Percentiles rank a stretch among this genome's conserved stretches.
Evolutionary conservation across 805 yeast species (phyloP).

Genomic region (Priceomyces castillae): DNA sequence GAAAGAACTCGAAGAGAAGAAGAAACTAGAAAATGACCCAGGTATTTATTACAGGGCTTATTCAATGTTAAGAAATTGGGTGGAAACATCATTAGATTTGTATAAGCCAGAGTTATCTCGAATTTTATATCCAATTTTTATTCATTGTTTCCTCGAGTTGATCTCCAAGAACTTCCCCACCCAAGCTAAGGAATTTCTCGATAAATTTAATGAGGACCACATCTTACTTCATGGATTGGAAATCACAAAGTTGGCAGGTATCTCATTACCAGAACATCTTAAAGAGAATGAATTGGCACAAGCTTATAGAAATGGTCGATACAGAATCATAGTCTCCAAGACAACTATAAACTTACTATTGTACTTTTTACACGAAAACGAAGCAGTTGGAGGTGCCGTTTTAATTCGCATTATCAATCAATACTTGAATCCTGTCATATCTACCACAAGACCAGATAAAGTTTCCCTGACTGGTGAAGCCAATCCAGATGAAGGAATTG

Average conservation of each 20-base stretch:
- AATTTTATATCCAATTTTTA: conserved; percentile 86
- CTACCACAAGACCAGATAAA: conserved; percentile 41
- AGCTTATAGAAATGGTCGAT: conserved; percentile 69
- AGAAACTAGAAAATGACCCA: conserved; percentile 55
- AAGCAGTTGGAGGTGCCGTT: conserved; percentile 86
- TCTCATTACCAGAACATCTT: conserved; percentile 77
- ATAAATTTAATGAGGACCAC: conserved; percentile 72
- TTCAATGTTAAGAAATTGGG: conserved; percentile 79
- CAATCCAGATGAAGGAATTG: conserved; percentile 53
- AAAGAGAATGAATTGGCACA: conserved; percentile 79
- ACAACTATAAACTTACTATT: conserved; percentile 82
- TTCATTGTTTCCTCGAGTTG: conserved; percentile 81
- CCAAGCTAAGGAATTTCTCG: conserved; percentile 73
- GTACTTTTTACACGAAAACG: conserved; percentile 88
- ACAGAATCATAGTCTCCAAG: conserved; percentile 70
- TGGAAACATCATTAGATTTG: conserved; percentile 84
- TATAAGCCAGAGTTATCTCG: conserved; percentile 85
- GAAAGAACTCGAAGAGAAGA: conserved; percentile 42
- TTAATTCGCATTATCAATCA: conserved; percentile 84
- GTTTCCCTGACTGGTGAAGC: conserved; percentile 45
- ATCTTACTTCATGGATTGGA: conserved; percentile 74
- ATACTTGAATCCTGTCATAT: conserved; percentile 57
- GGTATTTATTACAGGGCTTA: conserved; percentile 78
- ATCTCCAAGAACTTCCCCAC: conserved; percentile 58
- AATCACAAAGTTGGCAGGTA: conserved; percentile 64